A percentile compares a stretch with the other conserved stretches of the same genome.
Conservation (phyloP, 1,139 yeast genomes). For the Geotrichum phurueaensis region DNA sequence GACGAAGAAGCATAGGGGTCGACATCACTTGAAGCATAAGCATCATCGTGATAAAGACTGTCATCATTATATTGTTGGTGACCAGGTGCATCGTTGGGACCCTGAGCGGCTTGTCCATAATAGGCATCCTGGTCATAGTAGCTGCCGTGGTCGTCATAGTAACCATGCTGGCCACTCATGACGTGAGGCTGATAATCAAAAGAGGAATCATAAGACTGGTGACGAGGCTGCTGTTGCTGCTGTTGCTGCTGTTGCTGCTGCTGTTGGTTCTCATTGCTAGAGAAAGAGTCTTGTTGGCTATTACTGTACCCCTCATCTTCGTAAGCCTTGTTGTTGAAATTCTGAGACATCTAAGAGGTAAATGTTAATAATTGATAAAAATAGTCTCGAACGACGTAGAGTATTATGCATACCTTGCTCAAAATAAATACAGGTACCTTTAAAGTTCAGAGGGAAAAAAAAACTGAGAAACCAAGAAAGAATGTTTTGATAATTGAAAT, state of each 20-base stretch:
- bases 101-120: slow-evolving; percentile 30
- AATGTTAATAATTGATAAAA: neutral
- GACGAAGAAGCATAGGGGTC: slow-evolving; percentile 31
- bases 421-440: neutral
- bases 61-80: slow-evolving; percentile 32
- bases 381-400: neutral
- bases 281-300: slow-evolving; percentile 7
- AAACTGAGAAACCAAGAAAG: neutral
- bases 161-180: slow-evolving; percentile 24
- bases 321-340: slow-evolving; percentile 4
- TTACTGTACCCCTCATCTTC: slow-evolving; percentile 9
- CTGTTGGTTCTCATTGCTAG: slow-evolving; percentile 13
- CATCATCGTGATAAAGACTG: slow-evolving; percentile 35
- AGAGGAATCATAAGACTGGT: slow-evolving; percentile 25
- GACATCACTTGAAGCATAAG: slow-evolving; percentile 28
- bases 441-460: neutral
- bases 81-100: slow-evolving; percentile 12
- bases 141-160: slow-evolving; percentile 26
- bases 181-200: slow-evolving; percentile 19
- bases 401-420: neutral
- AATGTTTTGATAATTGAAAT: neutral
- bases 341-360: slow-evolving; percentile 14
- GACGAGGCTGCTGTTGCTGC: slow-evolving; percentile 31
- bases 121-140: slow-evolving; percentile 25
- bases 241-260: slow-evolving; percentile 20